Evolutionary conservation across 1,284 basidiomycete genomes (phyloP), one percentile per base, ranked within the genome.

Genomic region (Apiotrichum sp.): DNA sequence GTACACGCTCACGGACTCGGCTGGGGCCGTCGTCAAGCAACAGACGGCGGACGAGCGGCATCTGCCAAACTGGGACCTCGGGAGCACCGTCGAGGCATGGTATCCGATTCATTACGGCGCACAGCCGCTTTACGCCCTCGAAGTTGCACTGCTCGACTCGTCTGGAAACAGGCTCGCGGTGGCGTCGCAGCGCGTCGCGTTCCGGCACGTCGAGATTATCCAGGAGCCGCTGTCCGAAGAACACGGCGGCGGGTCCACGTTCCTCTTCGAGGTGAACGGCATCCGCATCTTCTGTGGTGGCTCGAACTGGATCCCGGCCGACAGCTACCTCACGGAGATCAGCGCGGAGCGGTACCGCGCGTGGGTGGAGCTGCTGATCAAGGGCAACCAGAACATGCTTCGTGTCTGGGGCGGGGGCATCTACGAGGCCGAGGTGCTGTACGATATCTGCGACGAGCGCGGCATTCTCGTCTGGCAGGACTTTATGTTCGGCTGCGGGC

Each of bases 281-380:
- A 77, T 88, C 59, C 80, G 87, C 45, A 80, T 93, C n/a, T 96
- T 95, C 71, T 87, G 86, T 66, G 92, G 89, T 60, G 90, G 86
- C 81, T 88, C 87, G 2, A 95, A 93, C 72, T 95, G 91, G 91
- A 93, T 95, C 65, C 91, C 91, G 3, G 87, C 86, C 0, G 89
- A 93, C 71, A 88, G 84, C 4, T 90, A 93, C 75, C 75, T 93
- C 43, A 91, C 91, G 1, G 86, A 82, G 84, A 77, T 83, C 62
- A 77, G 77, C 1, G 69, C 75, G 0, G 77, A 81, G 39, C 64
- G 78, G 3, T 81, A 80, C 55, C 63, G 72, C 2, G 62, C 62
- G 13, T 80, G 78, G 78, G 66, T 81, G 2, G 66, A 79, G 52
- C 68, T 80, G 11, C 64, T 80, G 49, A 74, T 78, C 32, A 65